Percentiles rank a stretch among this genome's conserved stretches.
Conservation (phyloP, 805 yeast genomes). For the Ogataea parapolymorpha region DNA sequence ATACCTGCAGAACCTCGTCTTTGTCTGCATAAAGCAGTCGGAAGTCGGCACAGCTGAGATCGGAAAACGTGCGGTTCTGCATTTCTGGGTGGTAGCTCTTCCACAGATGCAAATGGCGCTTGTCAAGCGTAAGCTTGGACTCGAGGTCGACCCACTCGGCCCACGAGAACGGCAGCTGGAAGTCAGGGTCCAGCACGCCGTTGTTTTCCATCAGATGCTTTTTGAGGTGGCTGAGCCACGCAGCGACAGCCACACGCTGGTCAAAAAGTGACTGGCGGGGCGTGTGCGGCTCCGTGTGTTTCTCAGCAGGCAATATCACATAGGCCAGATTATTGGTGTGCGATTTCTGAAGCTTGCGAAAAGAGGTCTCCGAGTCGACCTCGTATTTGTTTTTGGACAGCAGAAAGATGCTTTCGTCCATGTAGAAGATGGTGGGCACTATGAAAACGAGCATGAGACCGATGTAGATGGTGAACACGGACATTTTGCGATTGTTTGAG, state of each 20-base stretch:
- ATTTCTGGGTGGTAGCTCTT: slow-evolving; percentile 6
- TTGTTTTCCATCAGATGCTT: slow-evolving; percentile 16
- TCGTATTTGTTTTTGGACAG: slow-evolving; percentile 9
- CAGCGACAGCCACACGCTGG: slow-evolving; percentile 33
- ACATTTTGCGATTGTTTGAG: slow-evolving; percentile 7
- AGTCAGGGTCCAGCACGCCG: slow-evolving; percentile 22
- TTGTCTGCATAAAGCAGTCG: slow-evolving; percentile 11
- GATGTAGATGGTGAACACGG: slow-evolving; percentile 16
- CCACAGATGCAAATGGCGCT: slow-evolving; percentile 10
- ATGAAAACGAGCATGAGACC: slow-evolving; percentile 14
- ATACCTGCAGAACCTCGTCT: slow-evolving; percentile 2
- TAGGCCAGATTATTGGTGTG: slow-evolving; percentile 36
- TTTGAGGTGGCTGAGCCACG: slow-evolving; percentile 23
- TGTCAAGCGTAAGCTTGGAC: slow-evolving; percentile 16
- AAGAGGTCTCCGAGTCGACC: slow-evolving; percentile 14
- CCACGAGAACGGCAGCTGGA: slow-evolving; percentile 35
- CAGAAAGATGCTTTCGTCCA: slow-evolving; percentile 15
- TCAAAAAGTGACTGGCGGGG: slow-evolving; percentile 21
- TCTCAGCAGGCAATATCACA: slow-evolving; percentile 60
- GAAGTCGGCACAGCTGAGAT: slow-evolving; percentile 21
- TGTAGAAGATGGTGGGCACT: slow-evolving; percentile 17
- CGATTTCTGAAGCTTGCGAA: slow-evolving; percentile 12
- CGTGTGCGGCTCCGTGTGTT: slow-evolving; percentile 1
- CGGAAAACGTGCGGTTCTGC: slow-evolving; percentile 5
- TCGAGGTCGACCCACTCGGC: slow-evolving; percentile 28